Evolutionary conservation across 257 asterid genomes (phyloP).

Genomic region (Ilex asprella): DNA sequence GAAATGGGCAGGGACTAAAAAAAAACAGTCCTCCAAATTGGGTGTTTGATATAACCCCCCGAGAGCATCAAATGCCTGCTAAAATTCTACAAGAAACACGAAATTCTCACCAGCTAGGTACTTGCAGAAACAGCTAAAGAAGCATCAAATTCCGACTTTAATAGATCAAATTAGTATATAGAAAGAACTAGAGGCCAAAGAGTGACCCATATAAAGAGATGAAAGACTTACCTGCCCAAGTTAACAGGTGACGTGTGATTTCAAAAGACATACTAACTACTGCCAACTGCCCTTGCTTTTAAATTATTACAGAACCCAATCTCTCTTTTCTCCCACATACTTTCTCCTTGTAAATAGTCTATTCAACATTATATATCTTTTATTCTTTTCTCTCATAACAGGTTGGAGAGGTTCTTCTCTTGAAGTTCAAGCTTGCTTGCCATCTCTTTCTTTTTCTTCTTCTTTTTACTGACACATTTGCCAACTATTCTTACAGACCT

Average conservation of each 20-base stretch:
- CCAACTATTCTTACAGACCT: conserved; percentile 58
- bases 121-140: conserved; percentile 47
- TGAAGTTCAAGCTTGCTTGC: conserved; percentile 54
- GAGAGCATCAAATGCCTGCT: conserved; percentile 46
- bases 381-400: conserved; percentile 24
- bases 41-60: conserved; percentile 33
- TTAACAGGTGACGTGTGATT: conserved; percentile 44
- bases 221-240: conserved; percentile 48
- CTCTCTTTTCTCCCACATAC: conserved; percentile 18
- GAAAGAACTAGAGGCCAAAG: neutral
- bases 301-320: conserved; percentile 68
- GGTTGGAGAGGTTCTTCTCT: conserved; percentile 69
- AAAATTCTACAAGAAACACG: conserved; percentile 36
- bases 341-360: conserved; percentile 22
- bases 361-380: conserved; percentile 2
- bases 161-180: conserved; percentile 19
- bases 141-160: conserved; percentile 26
- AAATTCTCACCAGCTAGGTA: conserved; percentile 54
- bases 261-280: conserved; percentile 57
- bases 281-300: conserved; percentile 69
- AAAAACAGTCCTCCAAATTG: conserved; percentile 30
- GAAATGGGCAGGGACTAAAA: conserved; percentile 31
- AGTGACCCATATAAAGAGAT: conserved; percentile 24
- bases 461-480: conserved; percentile 74
- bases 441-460: conserved; percentile 4